Evolutionary conservation across 78 protist species (phyloP).

Genomic region (Pigoraptor vietnamica): DNA sequence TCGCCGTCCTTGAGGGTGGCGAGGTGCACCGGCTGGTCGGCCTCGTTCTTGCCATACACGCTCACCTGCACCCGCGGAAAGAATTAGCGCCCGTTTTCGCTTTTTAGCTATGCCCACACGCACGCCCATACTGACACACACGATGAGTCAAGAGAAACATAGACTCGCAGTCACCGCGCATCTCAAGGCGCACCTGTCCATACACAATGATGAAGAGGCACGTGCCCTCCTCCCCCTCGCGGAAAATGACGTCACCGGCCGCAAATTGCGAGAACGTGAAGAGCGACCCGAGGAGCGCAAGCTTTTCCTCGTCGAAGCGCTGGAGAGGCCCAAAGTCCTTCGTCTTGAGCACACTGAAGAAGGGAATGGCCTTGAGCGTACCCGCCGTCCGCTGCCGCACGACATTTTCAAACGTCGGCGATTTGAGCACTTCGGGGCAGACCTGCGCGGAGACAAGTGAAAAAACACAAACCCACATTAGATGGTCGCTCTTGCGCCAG

Average conservation of each 20-base stretch:
- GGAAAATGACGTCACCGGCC: neutral
- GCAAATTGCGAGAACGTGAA: neutral
- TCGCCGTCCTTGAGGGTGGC: neutral
- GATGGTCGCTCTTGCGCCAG: too few relatives aligned
- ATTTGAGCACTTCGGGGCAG: neutral
- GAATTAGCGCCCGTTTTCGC: neutral
- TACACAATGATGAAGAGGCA: neutral
- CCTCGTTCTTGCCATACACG: neutral
- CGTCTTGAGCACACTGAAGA: neutral
- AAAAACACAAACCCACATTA: too few relatives aligned
- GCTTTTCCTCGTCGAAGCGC: neutral
- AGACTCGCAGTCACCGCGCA: neutral
- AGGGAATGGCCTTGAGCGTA: neutral
- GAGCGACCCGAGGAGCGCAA: neutral
- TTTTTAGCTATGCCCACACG: too few relatives aligned
- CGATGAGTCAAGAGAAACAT: neutral
- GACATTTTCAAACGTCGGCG: neutral
- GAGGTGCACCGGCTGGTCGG: neutral
- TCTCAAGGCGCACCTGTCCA: neutral
- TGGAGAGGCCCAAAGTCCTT: neutral
- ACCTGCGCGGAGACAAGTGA: neutral
- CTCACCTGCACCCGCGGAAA: neutral
- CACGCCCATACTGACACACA: too few relatives aligned
- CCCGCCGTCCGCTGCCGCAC: neutral
- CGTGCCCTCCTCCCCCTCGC: neutral